Conservation (phyloP, 805 yeast species). For the Torulaspora franciscae region DNA sequence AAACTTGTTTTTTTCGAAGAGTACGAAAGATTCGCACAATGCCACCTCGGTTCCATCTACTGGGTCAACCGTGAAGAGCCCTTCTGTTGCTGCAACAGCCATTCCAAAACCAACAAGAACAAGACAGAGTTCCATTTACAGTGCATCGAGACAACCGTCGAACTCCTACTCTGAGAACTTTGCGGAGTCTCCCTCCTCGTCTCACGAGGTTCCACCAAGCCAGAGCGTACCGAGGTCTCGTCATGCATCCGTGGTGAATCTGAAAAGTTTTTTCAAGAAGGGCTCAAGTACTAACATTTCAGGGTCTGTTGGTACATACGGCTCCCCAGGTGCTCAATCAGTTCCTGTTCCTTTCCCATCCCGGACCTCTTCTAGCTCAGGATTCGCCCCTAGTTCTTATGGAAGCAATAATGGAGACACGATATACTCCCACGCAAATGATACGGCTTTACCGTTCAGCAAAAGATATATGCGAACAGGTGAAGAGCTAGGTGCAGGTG, state of each 20-base stretch:
- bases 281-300: constrained; percentile 20
- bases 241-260: constrained; percentile 75
- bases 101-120: constrained; percentile 36
- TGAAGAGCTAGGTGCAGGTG: constrained; percentile 88
- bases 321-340: constrained; percentile 24
- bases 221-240: constrained; percentile 44
- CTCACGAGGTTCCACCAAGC: constrained; percentile 35
- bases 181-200: constrained; percentile 32
- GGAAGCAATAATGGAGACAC: constrained; percentile 38
- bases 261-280: constrained; percentile 66
- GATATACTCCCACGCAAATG: constrained; percentile 37
- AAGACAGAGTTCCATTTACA: constrained; percentile 34
- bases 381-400: constrained; percentile 33
- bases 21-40: constrained; percentile 18
- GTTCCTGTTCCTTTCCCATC: constrained; percentile 16
- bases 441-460: constrained; percentile 51
- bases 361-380: constrained; percentile 10
- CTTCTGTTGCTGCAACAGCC: constrained; percentile 28
- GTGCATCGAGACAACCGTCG: constrained; percentile 35
- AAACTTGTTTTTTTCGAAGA: constrained; percentile 33
- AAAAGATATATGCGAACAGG: constrained; percentile 79
- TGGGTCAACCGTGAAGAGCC: constrained; percentile 5
- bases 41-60: not conserved
- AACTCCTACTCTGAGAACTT: constrained; percentile 25
- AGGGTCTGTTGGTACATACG: constrained; percentile 15